These are phyloP conservation scores for Eucalyptus marginata DNA, from an alignment of 345 rosid species.

Conservation along the genomic window DNA sequence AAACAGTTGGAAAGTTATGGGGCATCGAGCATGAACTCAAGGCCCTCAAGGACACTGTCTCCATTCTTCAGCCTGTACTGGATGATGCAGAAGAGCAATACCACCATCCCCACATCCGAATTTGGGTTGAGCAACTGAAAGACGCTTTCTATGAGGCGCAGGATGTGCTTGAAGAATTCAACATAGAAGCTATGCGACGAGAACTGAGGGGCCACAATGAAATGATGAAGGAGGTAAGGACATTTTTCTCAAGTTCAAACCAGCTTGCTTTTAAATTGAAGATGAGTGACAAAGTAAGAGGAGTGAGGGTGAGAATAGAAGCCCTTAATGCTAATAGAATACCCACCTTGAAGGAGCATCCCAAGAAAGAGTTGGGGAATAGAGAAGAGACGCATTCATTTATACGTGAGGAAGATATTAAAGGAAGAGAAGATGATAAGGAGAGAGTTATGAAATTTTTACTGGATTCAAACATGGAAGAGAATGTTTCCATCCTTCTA, in stretches of 20 bases:
- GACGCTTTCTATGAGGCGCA: too few species aligned
- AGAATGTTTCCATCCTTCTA: too few species aligned
- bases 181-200: too few species aligned
- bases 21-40: too few species aligned
- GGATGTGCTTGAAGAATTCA: too few species aligned
- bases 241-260: neutral
- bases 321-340: rapidly evolving
- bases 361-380: rapidly evolving
- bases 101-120: too few species aligned
- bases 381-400: neutral
- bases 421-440: neutral
- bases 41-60: too few species aligned
- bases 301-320: neutral
- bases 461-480: neutral
- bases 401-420: neutral
- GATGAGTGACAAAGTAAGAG: neutral
- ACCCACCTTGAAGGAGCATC: rapidly evolving
- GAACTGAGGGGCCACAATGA: too few species aligned
- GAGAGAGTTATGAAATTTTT: neutral
- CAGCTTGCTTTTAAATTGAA: neutral
- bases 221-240: neutral
- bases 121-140: too few species aligned
- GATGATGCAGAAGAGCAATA: too few species aligned
- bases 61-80: too few species aligned
- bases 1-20: too few species aligned